phyloP scores from a whole-genome alignment of 345 rosid genomes.

The Rhodamnia argentea region DNA sequence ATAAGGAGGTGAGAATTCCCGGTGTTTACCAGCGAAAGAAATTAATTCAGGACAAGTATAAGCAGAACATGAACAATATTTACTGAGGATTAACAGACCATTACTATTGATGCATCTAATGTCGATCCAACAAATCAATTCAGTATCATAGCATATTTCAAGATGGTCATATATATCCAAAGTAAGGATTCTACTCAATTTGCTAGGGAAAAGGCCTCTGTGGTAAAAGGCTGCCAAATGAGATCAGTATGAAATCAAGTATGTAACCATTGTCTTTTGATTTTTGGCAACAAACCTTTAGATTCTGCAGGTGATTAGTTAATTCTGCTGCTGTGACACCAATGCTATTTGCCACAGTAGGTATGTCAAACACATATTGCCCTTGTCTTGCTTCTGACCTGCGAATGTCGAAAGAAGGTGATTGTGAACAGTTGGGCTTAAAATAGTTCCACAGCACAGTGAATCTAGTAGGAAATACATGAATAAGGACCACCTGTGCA shows the following conservation, averaged over 20 bases:
- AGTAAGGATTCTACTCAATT: background rate
- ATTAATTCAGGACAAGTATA: background rate
- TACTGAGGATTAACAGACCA: background rate
- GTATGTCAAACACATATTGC: conserved; percentile 54
- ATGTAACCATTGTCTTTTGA: background rate
- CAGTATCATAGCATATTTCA: background rate
- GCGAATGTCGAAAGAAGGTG: background rate
- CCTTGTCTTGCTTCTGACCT: conserved; percentile 70
- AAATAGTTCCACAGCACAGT: background rate
- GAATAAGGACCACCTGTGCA: background rate
- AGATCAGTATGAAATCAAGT: background rate
- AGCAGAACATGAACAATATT: background rate
- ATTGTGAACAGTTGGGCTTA: background rate
- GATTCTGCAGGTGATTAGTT: conserved; percentile 48
- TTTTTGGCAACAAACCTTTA: conserved; percentile 43
- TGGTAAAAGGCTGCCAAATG: background rate
- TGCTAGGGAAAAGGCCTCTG: background rate
- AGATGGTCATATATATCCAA: background rate
- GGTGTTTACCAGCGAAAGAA: background rate
- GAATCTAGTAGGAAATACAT: background rate
- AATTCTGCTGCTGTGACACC: conserved; percentile 41
- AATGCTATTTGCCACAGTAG: conserved; percentile 50
- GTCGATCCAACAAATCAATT: background rate
- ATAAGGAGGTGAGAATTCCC: background rate
- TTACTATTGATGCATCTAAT: background rate